phyloP scores from a whole-genome alignment of 225 moss, liverwort and hornwort species.

The Ulota crispa region DNA sequence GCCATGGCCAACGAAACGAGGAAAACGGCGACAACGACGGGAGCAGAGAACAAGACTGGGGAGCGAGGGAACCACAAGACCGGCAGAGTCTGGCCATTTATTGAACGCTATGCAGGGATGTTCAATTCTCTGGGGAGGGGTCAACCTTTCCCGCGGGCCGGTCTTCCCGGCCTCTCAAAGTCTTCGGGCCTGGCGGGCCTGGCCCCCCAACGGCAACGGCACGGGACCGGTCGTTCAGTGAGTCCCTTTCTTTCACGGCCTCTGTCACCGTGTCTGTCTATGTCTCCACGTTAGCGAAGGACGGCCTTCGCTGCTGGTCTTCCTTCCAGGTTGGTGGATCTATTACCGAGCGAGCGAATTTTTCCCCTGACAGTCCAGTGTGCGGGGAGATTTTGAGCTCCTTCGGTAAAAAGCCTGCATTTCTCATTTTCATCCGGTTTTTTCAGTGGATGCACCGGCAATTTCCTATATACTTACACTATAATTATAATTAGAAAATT shows the following conservation, averaged over 20 bases:
- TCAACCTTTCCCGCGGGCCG: neutral
- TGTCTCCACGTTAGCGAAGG: neutral
- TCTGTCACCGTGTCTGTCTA: slow-evolving; percentile 14
- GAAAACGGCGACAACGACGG: neutral
- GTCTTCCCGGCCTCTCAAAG: neutral
- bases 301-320: no score
- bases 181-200: neutral
- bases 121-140: neutral
- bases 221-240: neutral
- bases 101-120: neutral
- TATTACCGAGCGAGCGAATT: no score
- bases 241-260: neutral
- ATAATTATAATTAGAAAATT: no score
- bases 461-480: no score
- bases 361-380: no score
- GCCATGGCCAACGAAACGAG: slow-evolving; percentile 20
- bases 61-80: neutral
- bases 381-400: no score
- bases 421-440: no score
- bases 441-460: no score
- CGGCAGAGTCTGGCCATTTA: neutral
- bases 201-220: neutral
- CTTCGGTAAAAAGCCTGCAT: no score
- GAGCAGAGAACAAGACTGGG: neutral
- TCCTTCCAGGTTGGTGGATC: no score